Percentiles rank a stretch among this genome's conserved stretches.
Conservation (phyloP, 1,284 basidiomycete species). For the Naganishia sp. region DNA sequence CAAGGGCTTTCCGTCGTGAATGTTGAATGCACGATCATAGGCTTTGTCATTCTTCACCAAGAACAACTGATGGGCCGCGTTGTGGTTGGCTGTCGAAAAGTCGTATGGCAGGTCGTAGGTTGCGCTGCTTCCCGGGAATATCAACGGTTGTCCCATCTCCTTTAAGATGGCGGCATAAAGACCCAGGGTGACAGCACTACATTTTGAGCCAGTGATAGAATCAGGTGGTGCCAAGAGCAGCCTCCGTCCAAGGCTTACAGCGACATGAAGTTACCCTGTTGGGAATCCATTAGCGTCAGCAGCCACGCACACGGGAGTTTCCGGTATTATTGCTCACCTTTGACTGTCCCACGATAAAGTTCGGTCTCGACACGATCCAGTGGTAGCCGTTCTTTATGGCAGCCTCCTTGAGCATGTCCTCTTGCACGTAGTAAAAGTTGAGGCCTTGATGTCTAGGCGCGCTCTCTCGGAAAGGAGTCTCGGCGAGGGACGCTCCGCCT, state of each 20-base stretch:
- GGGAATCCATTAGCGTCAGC: not conserved
- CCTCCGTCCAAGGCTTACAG: not conserved
- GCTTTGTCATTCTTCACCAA: conserved; percentile 4
- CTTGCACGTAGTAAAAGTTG: conserved; percentile 16
- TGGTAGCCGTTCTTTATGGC: conserved; percentile 9
- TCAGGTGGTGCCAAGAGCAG: not conserved
- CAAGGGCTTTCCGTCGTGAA: conserved; percentile 2
- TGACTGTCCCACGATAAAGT: conserved; percentile 10
- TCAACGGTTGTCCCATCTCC: not conserved
- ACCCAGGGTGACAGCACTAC: conserved; percentile 10
- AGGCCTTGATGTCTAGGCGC: conserved; percentile 4
- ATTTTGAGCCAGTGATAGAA: not conserved
- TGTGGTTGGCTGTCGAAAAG: conserved; percentile 20
- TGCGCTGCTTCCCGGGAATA: conserved; percentile 17
- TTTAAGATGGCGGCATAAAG: not conserved
- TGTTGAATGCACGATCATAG: conserved; percentile 6
- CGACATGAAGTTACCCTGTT: conserved; percentile 15
- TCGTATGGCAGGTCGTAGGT: conserved; percentile 9
- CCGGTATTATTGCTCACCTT: not conserved
- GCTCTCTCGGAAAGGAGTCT: not conserved
- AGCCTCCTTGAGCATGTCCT: conserved; percentile 14
- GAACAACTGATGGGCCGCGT: conserved; percentile 15
- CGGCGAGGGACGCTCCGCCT: not conserved
- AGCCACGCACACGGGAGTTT: too few relatives aligned
- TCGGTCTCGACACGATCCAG: conserved; percentile 13